Conservation (phyloP, 2,329 filamentous ascomycete genomes). For the Alternaria sp. region DNA sequence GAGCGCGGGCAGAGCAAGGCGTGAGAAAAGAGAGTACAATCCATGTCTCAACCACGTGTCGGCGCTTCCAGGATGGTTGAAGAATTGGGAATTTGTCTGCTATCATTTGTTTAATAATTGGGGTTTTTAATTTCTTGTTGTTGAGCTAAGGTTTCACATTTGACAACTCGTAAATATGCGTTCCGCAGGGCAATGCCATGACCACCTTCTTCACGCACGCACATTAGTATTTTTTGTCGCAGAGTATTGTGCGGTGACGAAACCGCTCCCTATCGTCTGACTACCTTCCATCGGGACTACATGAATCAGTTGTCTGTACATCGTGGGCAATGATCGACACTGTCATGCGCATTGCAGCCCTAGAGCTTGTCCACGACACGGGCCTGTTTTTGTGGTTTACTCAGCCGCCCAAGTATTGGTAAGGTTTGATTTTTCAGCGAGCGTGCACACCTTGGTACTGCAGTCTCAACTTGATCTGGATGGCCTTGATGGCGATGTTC, state of each 20-base stretch:
- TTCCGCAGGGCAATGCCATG: constrained; percentile 3
- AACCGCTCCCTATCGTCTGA: constrained; percentile 4
- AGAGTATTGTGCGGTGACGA: background rate
- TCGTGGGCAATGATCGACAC: constrained; percentile 3
- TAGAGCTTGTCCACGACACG: constrained; percentile 3
- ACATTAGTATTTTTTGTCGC: background rate
- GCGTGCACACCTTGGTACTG: constrained; percentile 8
- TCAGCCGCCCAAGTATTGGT: constrained; percentile 2
- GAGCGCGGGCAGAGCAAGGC: background rate
- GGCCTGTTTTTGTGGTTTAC: background rate
- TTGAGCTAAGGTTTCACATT: constrained; percentile 6
- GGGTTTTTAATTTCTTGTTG: background rate
- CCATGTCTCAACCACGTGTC: constrained; percentile 6
- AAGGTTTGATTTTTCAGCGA: background rate
- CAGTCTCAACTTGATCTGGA: constrained; percentile 1
- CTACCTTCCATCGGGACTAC: background rate
- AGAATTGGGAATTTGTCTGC: background rate
- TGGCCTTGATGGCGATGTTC: constrained; percentile 2
- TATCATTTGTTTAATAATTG: background rate
- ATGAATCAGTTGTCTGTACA: constrained; percentile 3
- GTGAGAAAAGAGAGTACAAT: background rate
- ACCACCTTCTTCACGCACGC: background rate
- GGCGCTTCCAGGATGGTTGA: background rate
- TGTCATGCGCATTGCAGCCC: constrained; percentile 9
- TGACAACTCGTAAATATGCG: background rate